A percentile compares a stretch with the other conserved stretches of the same genome.
Evolutionary conservation across 257 asterid genomes (phyloP).

Genomic region (Solanum pimpinellifolium): DNA sequence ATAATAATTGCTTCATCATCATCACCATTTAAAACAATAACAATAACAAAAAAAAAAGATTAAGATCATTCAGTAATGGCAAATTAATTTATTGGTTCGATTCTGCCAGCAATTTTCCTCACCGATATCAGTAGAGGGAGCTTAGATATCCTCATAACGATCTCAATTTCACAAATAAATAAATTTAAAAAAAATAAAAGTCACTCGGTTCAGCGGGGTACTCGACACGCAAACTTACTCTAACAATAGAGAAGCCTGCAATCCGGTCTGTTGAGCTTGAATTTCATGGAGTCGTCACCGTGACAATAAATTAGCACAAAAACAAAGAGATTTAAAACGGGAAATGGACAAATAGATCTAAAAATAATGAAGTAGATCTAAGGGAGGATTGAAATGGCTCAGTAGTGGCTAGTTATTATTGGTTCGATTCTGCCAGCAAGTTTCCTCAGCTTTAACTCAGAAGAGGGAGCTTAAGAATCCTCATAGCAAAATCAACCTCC

Average conservation of each 20-base stretch:
- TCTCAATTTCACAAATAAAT: neutral
- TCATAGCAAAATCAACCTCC: neutral
- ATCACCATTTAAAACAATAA: neutral
- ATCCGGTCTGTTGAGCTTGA: constrained; percentile 98
- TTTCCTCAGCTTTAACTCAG: neutral
- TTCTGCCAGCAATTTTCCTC: constrained; percentile 85
- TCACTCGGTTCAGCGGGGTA: constrained; percentile 91
- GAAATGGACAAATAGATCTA: neutral
- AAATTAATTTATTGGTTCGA: constrained; percentile 51
- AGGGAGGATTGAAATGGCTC: neutral
- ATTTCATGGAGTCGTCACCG: constrained; percentile 56
- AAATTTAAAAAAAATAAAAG: neutral
- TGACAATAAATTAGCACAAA: neutral
- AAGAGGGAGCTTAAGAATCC: constrained; percentile 4
- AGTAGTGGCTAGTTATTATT: neutral
- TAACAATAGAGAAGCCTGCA: constrained; percentile 33
- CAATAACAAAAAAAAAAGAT: neutral
- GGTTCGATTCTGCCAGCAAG: constrained; percentile 9
- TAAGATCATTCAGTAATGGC: neutral
- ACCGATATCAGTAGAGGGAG: constrained; percentile 86
- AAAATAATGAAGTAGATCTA: neutral
- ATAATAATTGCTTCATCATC: constrained; percentile 19
- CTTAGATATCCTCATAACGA: constrained; percentile 60
- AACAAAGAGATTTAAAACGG: too few species aligned
- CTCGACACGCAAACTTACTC: constrained; percentile 58